Evolutionary conservation across 768 basidiomycete species (phyloP).

Genomic region (Clavaria fumosa): DNA sequence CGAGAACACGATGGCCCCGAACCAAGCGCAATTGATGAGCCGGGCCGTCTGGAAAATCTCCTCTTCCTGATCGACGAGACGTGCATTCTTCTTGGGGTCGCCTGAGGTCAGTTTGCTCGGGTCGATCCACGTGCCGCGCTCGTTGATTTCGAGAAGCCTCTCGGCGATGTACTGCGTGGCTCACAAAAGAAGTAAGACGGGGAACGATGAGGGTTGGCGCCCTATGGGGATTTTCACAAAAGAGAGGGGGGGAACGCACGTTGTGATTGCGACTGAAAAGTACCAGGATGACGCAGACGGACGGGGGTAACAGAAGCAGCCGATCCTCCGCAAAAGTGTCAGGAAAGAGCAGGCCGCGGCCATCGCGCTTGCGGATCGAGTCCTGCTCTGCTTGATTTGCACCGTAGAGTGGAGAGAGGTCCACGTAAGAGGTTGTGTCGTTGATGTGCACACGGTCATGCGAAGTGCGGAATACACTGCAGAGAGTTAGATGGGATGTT

Average conservation of each 20-base stretch:
- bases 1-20: slow-evolving; percentile 26
- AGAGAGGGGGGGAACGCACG: slow-evolving; percentile 25
- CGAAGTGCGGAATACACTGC: slow-evolving; percentile 71
- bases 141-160: slow-evolving; percentile 69
- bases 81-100: slow-evolving; percentile 19
- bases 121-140: slow-evolving; percentile 46
- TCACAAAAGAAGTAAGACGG: background rate
- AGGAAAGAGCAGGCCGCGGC: slow-evolving; percentile 48
- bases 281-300: slow-evolving; percentile 58
- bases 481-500: too few relatives aligned
- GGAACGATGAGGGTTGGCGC: background rate
- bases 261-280: slow-evolving; percentile 87
- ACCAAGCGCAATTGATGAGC: slow-evolving; percentile 70
- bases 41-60: slow-evolving; percentile 78
- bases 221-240: too few relatives aligned
- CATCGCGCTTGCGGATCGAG: slow-evolving; percentile 39
- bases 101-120: slow-evolving; percentile 31
- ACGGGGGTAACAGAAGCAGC: slow-evolving; percentile 65
- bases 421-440: slow-evolving; percentile 77
- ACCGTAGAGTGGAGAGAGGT: slow-evolving; percentile 73
- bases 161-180: slow-evolving; percentile 75
- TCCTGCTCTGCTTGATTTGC: slow-evolving; percentile 47
- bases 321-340: slow-evolving; percentile 73
- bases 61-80: slow-evolving; percentile 42
- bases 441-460: slow-evolving; percentile 55